Base-by-base conservation (phyloP, 768 basidiomycete species). In the Cytidiella melzeri region DNA sequence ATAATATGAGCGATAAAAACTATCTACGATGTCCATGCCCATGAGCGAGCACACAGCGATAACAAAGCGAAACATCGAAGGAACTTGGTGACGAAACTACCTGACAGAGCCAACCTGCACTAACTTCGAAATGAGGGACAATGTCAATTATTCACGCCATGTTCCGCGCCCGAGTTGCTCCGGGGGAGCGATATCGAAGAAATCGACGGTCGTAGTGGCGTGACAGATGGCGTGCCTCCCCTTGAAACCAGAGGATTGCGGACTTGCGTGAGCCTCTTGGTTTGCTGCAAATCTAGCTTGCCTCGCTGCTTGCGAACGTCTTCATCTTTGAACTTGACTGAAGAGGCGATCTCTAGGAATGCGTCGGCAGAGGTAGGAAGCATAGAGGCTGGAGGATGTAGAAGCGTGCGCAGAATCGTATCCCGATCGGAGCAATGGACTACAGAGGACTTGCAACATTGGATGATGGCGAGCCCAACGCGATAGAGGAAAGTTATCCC, bases 251-350 rank as follows among this genome's bases (percentile, higher is more conserved):
- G 27, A n/a, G 9, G 7, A 26, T 28, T 41, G 18, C 73, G 70
- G 2, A 60, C 59, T 37, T 72, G 74, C 15, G 70, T 69, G 50
- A 83, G 81, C 36, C 79, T 72, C 58, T 84, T 87, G 26, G 81
- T 71, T 52, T 83, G 81, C n/a, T 78, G 79, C 56, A 86, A 83
- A 23, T 26, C 45, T 71, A 89, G 78, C 61, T 89, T 89, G 26
- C 74, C 60, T 3, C 87, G 78, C 56, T 84, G 84, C 59, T 88
- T 90, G 23, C 80, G 76, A 13, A 91, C 54, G 50, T 90, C 87
- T 50, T 89, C 87, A 55, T 90, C 88, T 59, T 84, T 90, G 51
- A 90, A 64, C 62, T 84, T 88, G 53, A 85, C 68, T 2, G 76
- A 72, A n/a, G 76, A 67, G 0, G 77, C 76, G 6, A 83, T 72